Evolutionary conservation across 371 early-diverging fungal genomes (phyloP).

Genomic region (Mucor saturninus): DNA sequence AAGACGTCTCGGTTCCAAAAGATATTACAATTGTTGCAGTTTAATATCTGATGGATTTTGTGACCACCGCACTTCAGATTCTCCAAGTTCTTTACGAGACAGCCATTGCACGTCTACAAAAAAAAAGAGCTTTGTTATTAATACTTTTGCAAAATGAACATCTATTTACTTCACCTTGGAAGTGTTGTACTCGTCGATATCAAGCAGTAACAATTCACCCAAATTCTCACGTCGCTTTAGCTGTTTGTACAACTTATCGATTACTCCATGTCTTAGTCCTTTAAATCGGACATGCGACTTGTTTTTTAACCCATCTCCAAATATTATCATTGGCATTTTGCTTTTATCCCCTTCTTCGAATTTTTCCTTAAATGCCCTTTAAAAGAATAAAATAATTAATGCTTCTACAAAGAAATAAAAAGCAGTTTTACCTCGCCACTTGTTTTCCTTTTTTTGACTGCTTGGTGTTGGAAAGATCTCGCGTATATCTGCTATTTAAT

Average conservation of each 20-base stretch:
- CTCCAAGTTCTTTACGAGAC: neutral
- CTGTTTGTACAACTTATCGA: neutral
- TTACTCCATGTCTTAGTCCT: neutral
- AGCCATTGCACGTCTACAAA: neutral
- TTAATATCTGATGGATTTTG: neutral
- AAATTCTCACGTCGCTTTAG: neutral
- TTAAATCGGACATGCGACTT: conserved; percentile 1
- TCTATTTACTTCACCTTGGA: too few species aligned
- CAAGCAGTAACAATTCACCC: neutral
- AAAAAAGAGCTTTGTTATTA: neutral
- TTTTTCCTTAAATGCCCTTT: neutral
- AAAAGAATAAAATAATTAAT: too few species aligned
- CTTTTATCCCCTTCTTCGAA: neutral
- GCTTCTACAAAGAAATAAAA: too few species aligned
- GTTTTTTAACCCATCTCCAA: conserved; percentile 4
- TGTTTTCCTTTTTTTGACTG: neutral
- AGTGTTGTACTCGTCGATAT: too few species aligned
- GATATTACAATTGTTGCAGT: neutral
- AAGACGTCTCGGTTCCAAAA: neutral
- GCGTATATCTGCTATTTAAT: neutral
- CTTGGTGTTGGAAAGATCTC: too few species aligned
- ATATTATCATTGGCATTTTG: neutral
- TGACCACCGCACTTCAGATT: neutral
- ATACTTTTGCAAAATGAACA: too few species aligned
- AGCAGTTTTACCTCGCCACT: neutral